phyloP scores from a whole-genome alignment of 1,284 basidiomycete species.

The Inonotus obliquus region DNA sequence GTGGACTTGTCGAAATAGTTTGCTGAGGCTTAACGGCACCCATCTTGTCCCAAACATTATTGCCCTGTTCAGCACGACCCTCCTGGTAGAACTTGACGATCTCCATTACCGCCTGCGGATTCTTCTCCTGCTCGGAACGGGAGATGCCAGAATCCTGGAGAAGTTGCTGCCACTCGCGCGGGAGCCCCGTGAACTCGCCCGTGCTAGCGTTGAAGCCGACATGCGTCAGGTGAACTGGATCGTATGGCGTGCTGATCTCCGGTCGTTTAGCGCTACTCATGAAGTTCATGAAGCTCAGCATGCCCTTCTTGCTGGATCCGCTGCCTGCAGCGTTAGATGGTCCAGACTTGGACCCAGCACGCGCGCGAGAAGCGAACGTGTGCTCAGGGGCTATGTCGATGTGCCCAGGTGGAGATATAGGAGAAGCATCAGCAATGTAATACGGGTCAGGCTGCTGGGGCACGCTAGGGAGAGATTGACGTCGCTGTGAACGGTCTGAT shows the following conservation, averaged over 20 bases:
- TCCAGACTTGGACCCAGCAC: slow-evolving; percentile 56
- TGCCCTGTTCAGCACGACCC: slow-evolving; percentile 43
- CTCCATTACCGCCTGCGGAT: slow-evolving; percentile 97
- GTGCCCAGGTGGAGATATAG: slow-evolving; percentile 29
- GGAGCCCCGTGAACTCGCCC: slow-evolving; percentile 96
- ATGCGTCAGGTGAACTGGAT: slow-evolving; percentile 99
- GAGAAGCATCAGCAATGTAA: slow-evolving; percentile 39
- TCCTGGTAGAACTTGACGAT: slow-evolving; percentile 99
- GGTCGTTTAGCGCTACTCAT: slow-evolving; percentile 78
- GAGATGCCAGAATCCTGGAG: slow-evolving; percentile 97
- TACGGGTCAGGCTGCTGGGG: slow-evolving; percentile 37
- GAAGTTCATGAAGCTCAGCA: slow-evolving; percentile 74
- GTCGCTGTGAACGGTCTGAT: slow-evolving; percentile 37
- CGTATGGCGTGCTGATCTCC: slow-evolving; percentile 97
- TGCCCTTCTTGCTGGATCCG: slow-evolving; percentile 50
- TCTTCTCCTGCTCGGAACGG: slow-evolving; percentile 91
- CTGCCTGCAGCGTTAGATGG: slow-evolving; percentile 34
- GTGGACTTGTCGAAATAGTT: slow-evolving; percentile 40
- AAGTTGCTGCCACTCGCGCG: slow-evolving; percentile 98
- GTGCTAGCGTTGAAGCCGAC: slow-evolving; percentile 99
- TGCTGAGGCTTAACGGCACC: slow-evolving; percentile 30
- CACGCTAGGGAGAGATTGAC: slow-evolving; percentile 37
- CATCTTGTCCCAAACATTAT: slow-evolving; percentile 83
- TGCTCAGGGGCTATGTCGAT: slow-evolving; percentile 24
- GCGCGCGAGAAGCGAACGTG: slow-evolving; percentile 28